phyloP scores from a whole-genome alignment of 495 filamentous ascomycete species.

The Thermochaetoides thermophila region DNA sequence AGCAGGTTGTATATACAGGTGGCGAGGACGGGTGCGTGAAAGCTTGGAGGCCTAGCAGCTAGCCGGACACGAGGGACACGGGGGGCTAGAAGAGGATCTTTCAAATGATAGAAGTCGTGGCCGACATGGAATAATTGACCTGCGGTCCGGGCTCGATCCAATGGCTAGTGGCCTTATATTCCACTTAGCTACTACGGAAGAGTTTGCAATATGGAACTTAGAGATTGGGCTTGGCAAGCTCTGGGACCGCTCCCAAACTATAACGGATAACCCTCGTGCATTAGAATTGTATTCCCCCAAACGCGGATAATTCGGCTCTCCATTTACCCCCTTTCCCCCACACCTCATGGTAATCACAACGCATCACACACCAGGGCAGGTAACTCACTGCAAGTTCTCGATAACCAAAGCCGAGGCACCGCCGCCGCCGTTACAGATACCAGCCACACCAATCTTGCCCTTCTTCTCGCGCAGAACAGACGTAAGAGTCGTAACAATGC shows the following conservation, averaged over 20 bases:
- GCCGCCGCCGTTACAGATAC: constrained; percentile 96
- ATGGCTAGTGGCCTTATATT: no score
- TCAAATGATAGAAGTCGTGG: no score
- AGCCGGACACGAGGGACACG: no score
- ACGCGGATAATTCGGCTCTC: no score
- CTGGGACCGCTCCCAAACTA: constrained; percentile 9
- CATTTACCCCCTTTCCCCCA: background rate
- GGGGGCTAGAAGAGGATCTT: no score
- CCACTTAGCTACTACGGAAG: no score
- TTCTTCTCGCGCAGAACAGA: constrained; percentile 80
- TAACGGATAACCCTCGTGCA: background rate
- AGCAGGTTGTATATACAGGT: constrained; percentile 54
- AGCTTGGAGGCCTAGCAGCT: constrained; percentile 36
- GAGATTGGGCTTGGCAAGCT: constrained; percentile 11
- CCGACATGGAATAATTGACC: no score
- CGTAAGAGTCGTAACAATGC: constrained; percentile 82
- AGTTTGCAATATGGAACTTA: constrained; percentile 11
- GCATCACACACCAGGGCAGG: constrained; percentile 1
- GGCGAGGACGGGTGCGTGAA: constrained; percentile 68
- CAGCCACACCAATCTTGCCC: constrained; percentile 82
- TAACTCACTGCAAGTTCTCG: constrained; percentile 46
- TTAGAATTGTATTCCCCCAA: constrained; percentile 4
- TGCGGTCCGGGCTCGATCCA: no score
- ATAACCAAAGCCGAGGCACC: constrained; percentile 85
- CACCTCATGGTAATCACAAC: no score